phyloP scores from a whole-genome alignment of 176 grass and related monocot genomes.

The Eleusine indica region DNA sequence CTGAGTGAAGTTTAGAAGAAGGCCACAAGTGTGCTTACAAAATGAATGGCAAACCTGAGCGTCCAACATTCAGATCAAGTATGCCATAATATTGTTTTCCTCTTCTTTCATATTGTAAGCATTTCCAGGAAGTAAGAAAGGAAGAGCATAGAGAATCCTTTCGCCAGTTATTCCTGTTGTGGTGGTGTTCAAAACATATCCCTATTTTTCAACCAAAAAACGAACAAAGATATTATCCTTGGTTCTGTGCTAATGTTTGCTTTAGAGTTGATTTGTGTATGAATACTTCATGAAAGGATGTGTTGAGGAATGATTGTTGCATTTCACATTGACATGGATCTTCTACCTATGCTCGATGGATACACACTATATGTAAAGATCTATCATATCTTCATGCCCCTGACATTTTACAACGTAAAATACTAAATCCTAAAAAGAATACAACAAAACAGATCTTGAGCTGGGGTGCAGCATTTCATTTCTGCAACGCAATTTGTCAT shows the following conservation, averaged over 20 bases:
- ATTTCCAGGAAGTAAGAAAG: background rate
- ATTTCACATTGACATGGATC: conserved; percentile 3
- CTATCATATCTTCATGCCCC: background rate
- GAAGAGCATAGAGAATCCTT: background rate
- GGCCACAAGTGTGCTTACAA: background rate
- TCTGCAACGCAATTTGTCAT: background rate
- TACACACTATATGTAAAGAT: background rate
- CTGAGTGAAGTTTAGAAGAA: background rate
- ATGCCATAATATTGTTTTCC: background rate
- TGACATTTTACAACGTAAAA: background rate
- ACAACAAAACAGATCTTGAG: background rate
- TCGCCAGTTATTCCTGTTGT: background rate
- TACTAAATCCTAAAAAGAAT: background rate
- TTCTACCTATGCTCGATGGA: background rate
- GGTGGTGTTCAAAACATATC: background rate
- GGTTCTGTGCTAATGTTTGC: background rate
- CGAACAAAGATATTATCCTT: background rate
- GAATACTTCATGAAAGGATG: background rate
- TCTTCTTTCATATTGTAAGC: background rate
- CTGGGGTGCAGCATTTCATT: background rate
- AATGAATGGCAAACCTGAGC: background rate
- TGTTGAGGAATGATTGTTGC: no score
- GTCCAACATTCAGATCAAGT: background rate
- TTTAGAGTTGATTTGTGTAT: background rate
- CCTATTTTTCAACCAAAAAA: background rate